A percentile compares a stretch with the other conserved stretches of the same genome.
phyloP scores from a whole-genome alignment of 2,329 filamentous ascomycete species.

The Aspergillus pseudoglaucus region DNA sequence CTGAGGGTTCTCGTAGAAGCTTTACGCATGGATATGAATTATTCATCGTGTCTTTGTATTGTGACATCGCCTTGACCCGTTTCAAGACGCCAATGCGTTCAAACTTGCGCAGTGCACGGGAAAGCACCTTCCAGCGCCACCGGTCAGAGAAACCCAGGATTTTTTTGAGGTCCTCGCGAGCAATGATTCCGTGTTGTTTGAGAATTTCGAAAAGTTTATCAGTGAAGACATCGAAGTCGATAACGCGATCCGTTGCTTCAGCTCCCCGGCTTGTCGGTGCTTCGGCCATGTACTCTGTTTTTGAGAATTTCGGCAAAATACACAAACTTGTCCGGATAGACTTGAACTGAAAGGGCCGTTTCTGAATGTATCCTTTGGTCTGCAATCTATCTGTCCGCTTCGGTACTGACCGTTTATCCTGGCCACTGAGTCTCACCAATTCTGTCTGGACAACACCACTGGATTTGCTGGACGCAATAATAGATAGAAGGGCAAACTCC shows the following conservation, averaged over 20 bases:
- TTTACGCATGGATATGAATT: conserved; percentile 38
- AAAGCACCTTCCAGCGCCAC: conserved; percentile 37
- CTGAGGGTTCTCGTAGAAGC: conserved; percentile 36
- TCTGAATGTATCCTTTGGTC: conserved; percentile 56
- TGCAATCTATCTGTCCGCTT: conserved; percentile 53
- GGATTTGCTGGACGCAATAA: conserved; percentile 51
- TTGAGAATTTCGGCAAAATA: conserved; percentile 46
- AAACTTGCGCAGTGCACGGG: conserved; percentile 38
- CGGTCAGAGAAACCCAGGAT: conserved; percentile 36
- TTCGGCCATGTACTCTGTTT: conserved; percentile 8
- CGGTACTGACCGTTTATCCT: conserved; percentile 61
- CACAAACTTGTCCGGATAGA: conserved; percentile 52
- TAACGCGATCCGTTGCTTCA: conserved; percentile 22
- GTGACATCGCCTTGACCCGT: conserved; percentile 37
- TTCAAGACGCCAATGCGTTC: conserved; percentile 41
- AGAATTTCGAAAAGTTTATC: conserved; percentile 44
- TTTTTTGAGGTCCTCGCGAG: conserved; percentile 47
- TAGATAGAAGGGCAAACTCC: conserved; percentile 52
- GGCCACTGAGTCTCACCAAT: conserved; percentile 48
- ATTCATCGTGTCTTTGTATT: conserved; percentile 31
- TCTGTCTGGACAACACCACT: conserved; percentile 54
- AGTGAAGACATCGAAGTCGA: conserved; percentile 47
- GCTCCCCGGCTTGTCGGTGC: conserved; percentile 9
- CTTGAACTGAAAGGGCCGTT: conserved; percentile 44
- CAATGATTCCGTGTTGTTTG: conserved; percentile 45